A percentile compares a stretch with the other conserved stretches of the same genome.
Evolutionary conservation across 139 green algal species (phyloP).

Genomic region (Deuterostichococcus epilithicus): DNA sequence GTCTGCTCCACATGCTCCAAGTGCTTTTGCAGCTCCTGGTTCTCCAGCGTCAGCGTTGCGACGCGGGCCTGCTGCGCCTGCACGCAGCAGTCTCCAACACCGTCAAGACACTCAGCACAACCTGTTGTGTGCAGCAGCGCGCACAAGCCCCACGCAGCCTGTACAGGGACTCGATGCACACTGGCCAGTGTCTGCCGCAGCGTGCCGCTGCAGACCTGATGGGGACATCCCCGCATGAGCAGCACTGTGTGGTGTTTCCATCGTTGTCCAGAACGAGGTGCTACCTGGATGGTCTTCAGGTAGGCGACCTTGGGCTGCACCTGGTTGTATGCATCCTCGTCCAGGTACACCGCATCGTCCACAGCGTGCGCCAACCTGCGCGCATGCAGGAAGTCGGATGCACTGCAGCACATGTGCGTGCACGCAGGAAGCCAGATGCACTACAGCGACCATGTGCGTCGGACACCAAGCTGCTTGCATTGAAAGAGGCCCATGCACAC

Average conservation of each 20-base stretch:
- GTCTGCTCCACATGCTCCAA: conserved; percentile 29
- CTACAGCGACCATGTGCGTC: no score
- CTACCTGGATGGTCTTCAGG: conserved; percentile 26
- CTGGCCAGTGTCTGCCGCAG: neutral
- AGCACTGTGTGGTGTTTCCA: no score
- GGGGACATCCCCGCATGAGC: conserved; percentile 12
- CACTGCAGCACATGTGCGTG: no score
- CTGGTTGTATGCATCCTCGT: conserved; percentile 64
- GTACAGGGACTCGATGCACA: neutral
- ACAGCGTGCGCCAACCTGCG: conserved; percentile 38
- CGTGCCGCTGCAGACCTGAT: neutral
- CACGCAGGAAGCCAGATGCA: no score
- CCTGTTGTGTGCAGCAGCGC: neutral
- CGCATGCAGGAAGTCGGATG: no score
- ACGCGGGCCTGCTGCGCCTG: conserved; percentile 23
- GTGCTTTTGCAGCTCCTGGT: conserved; percentile 45
- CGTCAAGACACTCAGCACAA: neutral
- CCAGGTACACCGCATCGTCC: conserved; percentile 66
- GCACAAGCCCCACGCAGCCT: neutral
- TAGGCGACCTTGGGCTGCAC: conserved; percentile 12
- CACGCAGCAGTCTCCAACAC: neutral
- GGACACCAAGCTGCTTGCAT: no score
- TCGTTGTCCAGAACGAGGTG: no score
- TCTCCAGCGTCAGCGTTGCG: conserved; percentile 34
- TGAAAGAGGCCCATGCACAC: no score